Evolutionary conservation across 2,329 filamentous ascomycete species (phyloP).

Genomic region (Arthrobotrys conoides): DNA sequence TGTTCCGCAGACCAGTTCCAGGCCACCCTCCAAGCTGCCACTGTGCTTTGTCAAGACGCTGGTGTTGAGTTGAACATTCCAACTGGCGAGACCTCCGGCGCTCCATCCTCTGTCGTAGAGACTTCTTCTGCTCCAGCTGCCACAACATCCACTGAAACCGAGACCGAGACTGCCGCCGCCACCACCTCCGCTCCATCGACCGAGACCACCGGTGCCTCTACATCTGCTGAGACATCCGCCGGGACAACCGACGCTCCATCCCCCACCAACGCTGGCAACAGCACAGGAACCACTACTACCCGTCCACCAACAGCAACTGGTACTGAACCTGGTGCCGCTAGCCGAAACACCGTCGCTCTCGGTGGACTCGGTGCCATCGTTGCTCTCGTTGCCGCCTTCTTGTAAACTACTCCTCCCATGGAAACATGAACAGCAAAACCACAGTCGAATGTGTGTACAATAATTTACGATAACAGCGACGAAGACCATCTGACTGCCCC

Average conservation of each 20-base stretch:
- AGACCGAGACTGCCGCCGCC: constrained; percentile 33
- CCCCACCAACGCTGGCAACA: constrained; percentile 18
- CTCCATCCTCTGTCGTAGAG: constrained; percentile 40
- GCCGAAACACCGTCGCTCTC: constrained; percentile 53
- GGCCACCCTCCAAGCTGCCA: constrained; percentile 53
- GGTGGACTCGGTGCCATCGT: constrained; percentile 55
- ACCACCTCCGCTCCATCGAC: background rate
- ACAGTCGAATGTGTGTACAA: constrained; percentile 35
- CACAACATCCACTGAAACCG: background rate
- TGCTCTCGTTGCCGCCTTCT: constrained; percentile 50
- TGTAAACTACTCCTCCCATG: constrained; percentile 38
- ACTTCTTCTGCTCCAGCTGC: constrained; percentile 40
- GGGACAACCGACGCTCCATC: constrained; percentile 13
- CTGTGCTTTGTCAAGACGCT: constrained; percentile 50
- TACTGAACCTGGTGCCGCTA: constrained; percentile 39
- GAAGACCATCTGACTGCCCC: background rate
- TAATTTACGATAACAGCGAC: constrained; percentile 42
- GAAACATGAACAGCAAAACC: constrained; percentile 18
- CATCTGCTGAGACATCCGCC: constrained; percentile 8
- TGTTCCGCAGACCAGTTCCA: constrained; percentile 69
- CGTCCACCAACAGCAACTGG: constrained; percentile 35
- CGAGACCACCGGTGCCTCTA: constrained; percentile 8
- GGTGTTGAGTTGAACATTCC: constrained; percentile 63
- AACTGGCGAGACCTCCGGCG: constrained; percentile 46
- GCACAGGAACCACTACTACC: constrained; percentile 20